Percentiles rank a stretch among this genome's conserved stretches.
Conservation (phyloP, 805 yeast species). For the Grigorovia yakushimaensis region DNA sequence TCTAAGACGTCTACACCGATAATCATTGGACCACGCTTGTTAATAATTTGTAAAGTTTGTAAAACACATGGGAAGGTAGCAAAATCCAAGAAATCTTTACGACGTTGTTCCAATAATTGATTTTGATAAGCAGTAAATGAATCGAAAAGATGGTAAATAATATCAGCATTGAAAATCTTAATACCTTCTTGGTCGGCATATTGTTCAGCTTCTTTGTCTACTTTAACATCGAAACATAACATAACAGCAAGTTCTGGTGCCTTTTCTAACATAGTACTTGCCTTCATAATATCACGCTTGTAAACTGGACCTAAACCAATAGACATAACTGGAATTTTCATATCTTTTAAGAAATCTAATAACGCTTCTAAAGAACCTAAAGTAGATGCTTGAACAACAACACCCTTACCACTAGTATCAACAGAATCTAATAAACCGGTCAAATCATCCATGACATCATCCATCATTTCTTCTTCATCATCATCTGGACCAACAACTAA, state of each 20-base stretch:
- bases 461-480: slow-evolving; percentile 95
- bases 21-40: slow-evolving; percentile 98
- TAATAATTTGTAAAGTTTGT: slow-evolving; percentile 90
- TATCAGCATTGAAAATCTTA: slow-evolving; percentile 88
- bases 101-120: slow-evolving; percentile 78
- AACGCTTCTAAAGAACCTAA: slow-evolving; percentile 96
- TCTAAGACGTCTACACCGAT: slow-evolving; percentile 96
- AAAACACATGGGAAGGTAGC: slow-evolving; percentile 95
- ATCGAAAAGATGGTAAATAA: slow-evolving; percentile 94
- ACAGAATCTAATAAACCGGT: slow-evolving; percentile 91
- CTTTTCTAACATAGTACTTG: slow-evolving; percentile 91
- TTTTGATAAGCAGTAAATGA: slow-evolving; percentile 87
- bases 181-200: slow-evolving; percentile 91
- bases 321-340: slow-evolving; percentile 99
- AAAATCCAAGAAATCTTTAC: slow-evolving; percentile 75
- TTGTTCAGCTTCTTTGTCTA: slow-evolving; percentile 97
- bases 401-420: slow-evolving; percentile 93
- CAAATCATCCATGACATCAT: slow-evolving; percentile 97
- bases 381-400: slow-evolving; percentile 96
- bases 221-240: slow-evolving; percentile 95
- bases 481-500: slow-evolving; percentile 94
- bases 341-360: slow-evolving; percentile 90
- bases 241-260: slow-evolving; percentile 95
- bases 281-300: slow-evolving; percentile 97
- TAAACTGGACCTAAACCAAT: slow-evolving; percentile 96